Base-by-base conservation (phyloP, 139 green algal species). In the Desmodesmus armatus region DNA sequence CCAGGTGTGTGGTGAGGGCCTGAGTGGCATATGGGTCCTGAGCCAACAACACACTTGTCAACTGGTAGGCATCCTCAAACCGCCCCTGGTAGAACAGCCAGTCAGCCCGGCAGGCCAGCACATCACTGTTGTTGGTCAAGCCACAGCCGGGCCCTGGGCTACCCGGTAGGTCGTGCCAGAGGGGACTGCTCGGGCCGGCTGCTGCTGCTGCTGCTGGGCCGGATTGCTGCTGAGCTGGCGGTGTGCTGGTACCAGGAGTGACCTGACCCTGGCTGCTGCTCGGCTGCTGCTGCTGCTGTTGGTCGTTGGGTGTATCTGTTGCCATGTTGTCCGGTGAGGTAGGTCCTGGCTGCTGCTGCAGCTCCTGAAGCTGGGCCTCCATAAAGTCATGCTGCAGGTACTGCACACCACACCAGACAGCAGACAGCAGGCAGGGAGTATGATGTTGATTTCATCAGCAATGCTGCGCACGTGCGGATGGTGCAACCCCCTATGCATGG, bases 1-100 rank as follows among this genome's bases (percentile, higher is more conserved):
- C 91, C 39, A 99, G 71, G 88, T 99, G 94, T 6, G 93, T 76
- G 0, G 94, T 91, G 63, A 98, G 86, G 13, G 75, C 86, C 53
- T 89, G 69, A 21, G 85, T 63, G 25, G 94, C 88, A 75, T 95
- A 96, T 0, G 95, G 93, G 84, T 99, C 95, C 3, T 82, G 73
- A 29, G 93, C 86, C 66, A 99, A 87, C 3, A 97, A 80, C 25
- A 51, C 43, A 2, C 76, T 80, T 0, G 94, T 96, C 23, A 98
- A 86, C 2, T 75, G 67, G 78, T 93, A 94, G 62, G 87, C 92
- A 21, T 92, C 87, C 51, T 85, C 78, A 63, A 92, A 92, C 2
- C 43, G 47, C 0, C 87, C 88, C 35, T 86, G 74, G 83, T 96
- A 85, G 84, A 94, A 96, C 39, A 96, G 86, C 88, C 93, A 93